Evolutionary conservation across 2,329 filamentous ascomycete genomes (phyloP).

Genomic region (Botryotinia globosa): DNA sequence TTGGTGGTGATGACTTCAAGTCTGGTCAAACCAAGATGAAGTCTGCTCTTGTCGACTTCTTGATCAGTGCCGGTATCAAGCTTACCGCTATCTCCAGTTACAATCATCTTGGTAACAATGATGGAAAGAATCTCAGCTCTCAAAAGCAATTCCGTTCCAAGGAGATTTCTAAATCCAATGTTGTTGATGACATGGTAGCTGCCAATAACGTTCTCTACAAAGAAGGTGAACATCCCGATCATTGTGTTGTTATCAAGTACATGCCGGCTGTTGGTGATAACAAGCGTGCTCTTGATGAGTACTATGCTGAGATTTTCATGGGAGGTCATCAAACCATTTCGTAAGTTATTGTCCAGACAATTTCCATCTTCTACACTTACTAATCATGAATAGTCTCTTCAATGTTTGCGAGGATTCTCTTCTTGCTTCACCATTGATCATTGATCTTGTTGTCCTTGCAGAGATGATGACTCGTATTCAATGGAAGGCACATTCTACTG

Average conservation of each 20-base stretch:
- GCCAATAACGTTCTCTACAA: conserved; percentile 90
- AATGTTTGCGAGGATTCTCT: conserved; percentile 99
- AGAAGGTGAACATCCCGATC: conserved; percentile 90
- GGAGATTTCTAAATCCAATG: conserved; percentile 99
- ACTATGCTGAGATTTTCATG: conserved; percentile 99
- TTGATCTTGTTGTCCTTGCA: conserved; percentile 86
- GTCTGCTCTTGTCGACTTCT: conserved; percentile 94
- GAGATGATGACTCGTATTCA: conserved; percentile 99
- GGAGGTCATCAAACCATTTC: conserved; percentile 97
- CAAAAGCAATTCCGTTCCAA: conserved; percentile 99
- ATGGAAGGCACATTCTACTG: conserved; percentile 68
- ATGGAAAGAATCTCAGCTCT: conserved; percentile 97
- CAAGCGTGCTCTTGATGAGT: conserved; percentile 98
- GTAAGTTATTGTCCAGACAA: conserved; percentile 43
- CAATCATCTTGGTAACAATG: conserved; percentile 99
- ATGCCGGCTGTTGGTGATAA: conserved; percentile 98
- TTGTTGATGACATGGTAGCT: conserved; percentile 99
- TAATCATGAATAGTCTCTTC: conserved; percentile 64
- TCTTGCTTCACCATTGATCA: conserved; percentile 92
- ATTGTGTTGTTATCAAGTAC: conserved; percentile 99
- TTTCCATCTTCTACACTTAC: conserved; percentile 22
- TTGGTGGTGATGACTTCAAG: conserved; percentile 99
- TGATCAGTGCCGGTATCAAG: conserved; percentile 98
- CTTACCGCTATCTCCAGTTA: conserved; percentile 97
- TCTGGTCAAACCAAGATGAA: conserved; percentile 99